Percentiles rank a stretch among this genome's conserved stretches.
Evolutionary conservation across 148 eudicot species (phyloP).

Genomic region (Rhododendron mucronatum): DNA sequence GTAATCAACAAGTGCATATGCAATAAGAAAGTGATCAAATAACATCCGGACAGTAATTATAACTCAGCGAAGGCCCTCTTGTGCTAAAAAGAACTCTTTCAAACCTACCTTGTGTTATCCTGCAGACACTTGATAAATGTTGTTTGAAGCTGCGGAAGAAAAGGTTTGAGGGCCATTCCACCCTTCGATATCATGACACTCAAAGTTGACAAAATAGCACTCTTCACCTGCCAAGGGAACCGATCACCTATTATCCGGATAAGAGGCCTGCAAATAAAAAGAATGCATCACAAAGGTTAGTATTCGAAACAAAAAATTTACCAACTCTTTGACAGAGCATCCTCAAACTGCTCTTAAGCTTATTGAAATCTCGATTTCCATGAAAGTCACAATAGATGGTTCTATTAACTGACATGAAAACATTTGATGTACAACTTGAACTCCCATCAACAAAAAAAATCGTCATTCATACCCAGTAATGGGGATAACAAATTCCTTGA

Average conservation of each 20-base stretch:
- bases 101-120: constrained; percentile 75
- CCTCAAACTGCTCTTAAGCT: neutral
- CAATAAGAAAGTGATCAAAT: neutral
- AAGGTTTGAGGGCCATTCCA: constrained; percentile 88
- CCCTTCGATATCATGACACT: constrained; percentile 86
- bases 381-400: neutral
- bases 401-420: neutral
- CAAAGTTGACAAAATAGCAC: constrained; percentile 92
- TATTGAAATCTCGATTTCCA: neutral
- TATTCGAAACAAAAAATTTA: neutral
- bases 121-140: constrained; percentile 91
- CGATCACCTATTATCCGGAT: constrained; percentile 97
- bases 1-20: neutral
- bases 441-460: neutral
- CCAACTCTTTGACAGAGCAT: neutral
- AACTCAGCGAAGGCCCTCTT: neutral
- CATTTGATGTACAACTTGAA: neutral
- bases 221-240: constrained; percentile 99
- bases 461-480: constrained; percentile 66
- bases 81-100: neutral
- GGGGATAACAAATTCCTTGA: constrained; percentile 86
- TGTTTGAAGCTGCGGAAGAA: constrained; percentile 97
- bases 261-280: constrained; percentile 60
- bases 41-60: neutral
- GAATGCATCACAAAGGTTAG: neutral